Conservation (phyloP, 2,329 filamentous ascomycete genomes). For the Fusarium kyushuense region DNA sequence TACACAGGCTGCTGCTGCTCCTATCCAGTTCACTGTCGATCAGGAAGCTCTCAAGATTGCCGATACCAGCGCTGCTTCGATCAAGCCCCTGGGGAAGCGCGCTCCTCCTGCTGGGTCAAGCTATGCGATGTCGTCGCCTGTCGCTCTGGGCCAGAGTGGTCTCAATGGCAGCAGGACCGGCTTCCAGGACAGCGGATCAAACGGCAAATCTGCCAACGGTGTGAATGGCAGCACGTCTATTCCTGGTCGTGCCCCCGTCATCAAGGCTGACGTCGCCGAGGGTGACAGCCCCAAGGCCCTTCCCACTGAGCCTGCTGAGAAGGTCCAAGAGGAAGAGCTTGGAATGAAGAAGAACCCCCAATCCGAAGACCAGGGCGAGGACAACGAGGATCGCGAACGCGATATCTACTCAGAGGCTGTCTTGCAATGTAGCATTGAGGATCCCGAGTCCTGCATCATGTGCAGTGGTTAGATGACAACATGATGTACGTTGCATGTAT, state of each 20-base stretch:
- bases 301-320: conserved; percentile 75
- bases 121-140: conserved; percentile 65
- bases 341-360: conserved; percentile 66
- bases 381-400: conserved; percentile 80
- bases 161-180: conserved; percentile 63
- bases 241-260: conserved; percentile 72
- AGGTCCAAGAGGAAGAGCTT: conserved; percentile 74
- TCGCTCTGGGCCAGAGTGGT: conserved; percentile 71
- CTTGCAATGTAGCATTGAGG: conserved; percentile 96
- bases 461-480: conserved; percentile 81
- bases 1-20: conserved; percentile 94
- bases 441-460: conserved; percentile 95
- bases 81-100: conserved; percentile 76
- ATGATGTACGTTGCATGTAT: conserved; percentile 31
- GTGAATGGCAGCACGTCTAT: conserved; percentile 75
- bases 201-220: conserved; percentile 66
- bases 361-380: conserved; percentile 78
- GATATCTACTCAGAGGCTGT: conserved; percentile 97
- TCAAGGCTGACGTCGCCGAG: conserved; percentile 82
- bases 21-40: conserved; percentile 99
- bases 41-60: conserved; percentile 91
- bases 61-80: conserved; percentile 81
- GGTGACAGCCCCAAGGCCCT: conserved; percentile 84
- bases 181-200: conserved; percentile 57
- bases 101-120: conserved; percentile 63